Conservation (phyloP, 2,329 filamentous ascomycete genomes). For the Chrysoporthe cubensis region DNA sequence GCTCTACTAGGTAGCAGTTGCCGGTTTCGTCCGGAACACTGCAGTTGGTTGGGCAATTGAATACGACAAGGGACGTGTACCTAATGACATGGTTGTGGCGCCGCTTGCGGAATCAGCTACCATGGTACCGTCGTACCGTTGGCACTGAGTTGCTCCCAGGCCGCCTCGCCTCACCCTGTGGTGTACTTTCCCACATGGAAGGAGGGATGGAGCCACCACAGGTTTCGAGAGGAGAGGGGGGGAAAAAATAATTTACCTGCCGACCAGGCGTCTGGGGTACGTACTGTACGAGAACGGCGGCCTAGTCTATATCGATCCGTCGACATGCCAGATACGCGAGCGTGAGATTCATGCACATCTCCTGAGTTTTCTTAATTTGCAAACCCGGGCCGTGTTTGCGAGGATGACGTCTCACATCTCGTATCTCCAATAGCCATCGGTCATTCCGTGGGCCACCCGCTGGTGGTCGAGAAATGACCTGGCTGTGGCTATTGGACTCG, state of each 20-base stretch:
- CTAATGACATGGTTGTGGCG: constrained; percentile 3
- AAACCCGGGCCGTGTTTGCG: constrained; percentile 5
- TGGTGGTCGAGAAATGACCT: neutral
- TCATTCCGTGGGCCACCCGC: neutral
- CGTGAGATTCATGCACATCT: neutral
- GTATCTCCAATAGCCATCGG: neutral
- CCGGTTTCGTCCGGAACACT: constrained; percentile 11
- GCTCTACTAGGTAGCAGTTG: neutral
- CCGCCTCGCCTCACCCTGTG: neutral
- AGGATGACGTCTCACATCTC: constrained; percentile 15
- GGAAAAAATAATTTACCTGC: neutral
- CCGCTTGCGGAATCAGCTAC: constrained; percentile 7
- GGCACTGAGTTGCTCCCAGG: neutral
- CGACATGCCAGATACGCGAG: constrained; percentile 9
- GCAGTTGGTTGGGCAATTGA: constrained; percentile 22
- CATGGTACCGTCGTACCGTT: neutral
- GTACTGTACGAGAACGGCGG: constrained; percentile 7
- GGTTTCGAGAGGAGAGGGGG: neutral
- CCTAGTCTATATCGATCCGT: constrained; percentile 2
- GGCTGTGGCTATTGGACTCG: neutral
- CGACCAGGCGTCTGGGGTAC: neutral
- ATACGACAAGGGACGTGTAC: constrained; percentile 12
- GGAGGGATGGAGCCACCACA: neutral
- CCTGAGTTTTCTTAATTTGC: constrained; percentile 8
- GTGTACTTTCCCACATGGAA: neutral